Evolutionary conservation across 1,284 basidiomycete species (phyloP).

Genomic region (Blastosporella zonata): DNA sequence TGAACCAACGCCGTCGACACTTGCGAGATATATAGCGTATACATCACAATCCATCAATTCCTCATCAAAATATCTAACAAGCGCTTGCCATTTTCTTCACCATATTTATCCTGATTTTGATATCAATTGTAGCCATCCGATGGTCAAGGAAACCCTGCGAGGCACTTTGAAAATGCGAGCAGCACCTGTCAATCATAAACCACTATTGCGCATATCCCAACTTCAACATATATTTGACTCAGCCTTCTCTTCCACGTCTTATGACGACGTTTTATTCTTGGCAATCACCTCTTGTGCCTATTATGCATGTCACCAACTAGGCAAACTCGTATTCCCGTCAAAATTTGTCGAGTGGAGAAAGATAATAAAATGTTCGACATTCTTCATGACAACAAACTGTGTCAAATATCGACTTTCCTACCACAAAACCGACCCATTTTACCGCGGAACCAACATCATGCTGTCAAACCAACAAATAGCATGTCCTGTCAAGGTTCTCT

Average conservation of each 20-base stretch:
- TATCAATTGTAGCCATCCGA: background rate
- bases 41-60: conserved; percentile 21
- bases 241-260: background rate
- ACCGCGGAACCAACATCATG: background rate
- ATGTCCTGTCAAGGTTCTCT: background rate
- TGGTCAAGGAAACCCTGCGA: conserved; percentile 1
- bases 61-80: conserved; percentile 19
- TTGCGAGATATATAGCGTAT: conserved; percentile 21
- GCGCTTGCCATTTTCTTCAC: conserved; percentile 10
- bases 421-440: background rate
- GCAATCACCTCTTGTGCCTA: conserved; percentile 24
- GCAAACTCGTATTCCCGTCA: conserved; percentile 19
- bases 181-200: conserved; percentile 17
- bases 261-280: conserved; percentile 26
- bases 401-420: conserved; percentile 14
- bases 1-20: conserved; percentile 21
- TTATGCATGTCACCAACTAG: conserved; percentile 24
- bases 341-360: conserved; percentile 21
- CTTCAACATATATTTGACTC: conserved; percentile 16
- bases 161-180: conserved; percentile 14
- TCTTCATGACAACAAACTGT: conserved; percentile 10
- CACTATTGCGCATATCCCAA: conserved; percentile 20
- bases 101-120: conserved; percentile 13
- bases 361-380: conserved; percentile 20
- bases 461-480: background rate